Evolutionary conservation across 2,329 filamentous ascomycete species (phyloP), one percentile per base, ranked within the genome.

Genomic region (Aspergillus fischeri): DNA sequence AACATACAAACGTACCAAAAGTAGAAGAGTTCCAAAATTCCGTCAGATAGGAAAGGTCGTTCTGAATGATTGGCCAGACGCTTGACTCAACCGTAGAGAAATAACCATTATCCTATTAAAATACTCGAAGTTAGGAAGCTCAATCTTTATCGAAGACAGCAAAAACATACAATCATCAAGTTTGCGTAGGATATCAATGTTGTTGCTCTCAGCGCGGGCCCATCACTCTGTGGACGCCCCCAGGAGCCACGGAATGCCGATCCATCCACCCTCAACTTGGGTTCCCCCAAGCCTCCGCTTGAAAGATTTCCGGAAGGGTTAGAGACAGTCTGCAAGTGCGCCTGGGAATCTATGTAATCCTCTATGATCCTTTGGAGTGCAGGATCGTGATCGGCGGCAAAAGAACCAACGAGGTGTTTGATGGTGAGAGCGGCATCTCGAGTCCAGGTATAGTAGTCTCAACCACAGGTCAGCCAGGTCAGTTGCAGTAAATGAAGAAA

Each of bases 171-270:
- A 51, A 90, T 76, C n/a, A 92, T 78, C 83, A 87, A 90, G 66
- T 86, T 86, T n/a, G 86, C 83, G 68, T 92, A 94, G 0, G 80
- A 80, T 54, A 89, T 87, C 66, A 94, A 73, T 2, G 90, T 84
- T 50, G 85, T 90, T 1, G 89, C 90, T 53, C 91, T 82, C 42
- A 94, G 81, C 24, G 90, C 85, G 24, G 91, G 90, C 0, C 90
- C 90, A 73, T 94, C 90, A 45, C 88, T 81, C 73, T 94, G 90
- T 10, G 90, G 90, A 21, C 90, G 84, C 28, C 89, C 90, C 90
- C 90, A 93, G 5, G 76, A 69, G 28, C 83, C 71, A 2, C 68
- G 89, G 70, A 84, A 92, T 7, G 84, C 78, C 9, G 78, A 82
- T 57, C 82, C 74, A 62, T 91, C 82, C 44, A 85, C 83, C 55